Conservation (phyloP, 2,329 filamentous ascomycete genomes). For the Daldinia eschscholtzii region DNA sequence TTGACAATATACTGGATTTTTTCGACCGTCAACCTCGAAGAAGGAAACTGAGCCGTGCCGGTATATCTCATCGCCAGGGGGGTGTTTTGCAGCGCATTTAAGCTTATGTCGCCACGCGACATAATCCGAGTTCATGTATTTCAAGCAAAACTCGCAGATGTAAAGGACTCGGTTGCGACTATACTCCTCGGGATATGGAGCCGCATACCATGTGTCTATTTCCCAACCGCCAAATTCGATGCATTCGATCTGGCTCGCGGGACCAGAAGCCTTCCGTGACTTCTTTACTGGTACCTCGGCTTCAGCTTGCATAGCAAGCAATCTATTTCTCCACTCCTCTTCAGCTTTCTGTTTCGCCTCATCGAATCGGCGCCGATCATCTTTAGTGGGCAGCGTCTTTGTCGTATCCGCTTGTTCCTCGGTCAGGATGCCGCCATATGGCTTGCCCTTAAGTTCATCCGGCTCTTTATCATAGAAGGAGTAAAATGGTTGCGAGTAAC, state of each 20-base stretch:
- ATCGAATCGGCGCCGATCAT: constrained; percentile 89
- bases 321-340: constrained; percentile 84
- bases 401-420: constrained; percentile 92
- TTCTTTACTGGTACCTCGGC: constrained; percentile 73
- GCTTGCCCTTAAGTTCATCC: constrained; percentile 91
- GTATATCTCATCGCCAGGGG: constrained; percentile 97
- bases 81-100: constrained; percentile 96
- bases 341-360: constrained; percentile 91
- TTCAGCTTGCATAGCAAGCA: constrained; percentile 71
- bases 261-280: constrained; percentile 81
- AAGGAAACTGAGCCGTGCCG: constrained; percentile 91
- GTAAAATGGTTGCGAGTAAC: constrained; percentile 84
- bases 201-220: constrained; percentile 99
- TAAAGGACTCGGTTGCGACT: constrained; percentile 96
- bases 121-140: constrained; percentile 99
- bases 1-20: constrained; percentile 98
- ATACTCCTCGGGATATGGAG: constrained; percentile 98
- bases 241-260: constrained; percentile 96
- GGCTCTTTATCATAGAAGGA: constrained; percentile 90
- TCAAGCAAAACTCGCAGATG: constrained; percentile 98
- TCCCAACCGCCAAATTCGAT: constrained; percentile 98
- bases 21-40: constrained; percentile 96
- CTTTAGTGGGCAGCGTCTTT: constrained; percentile 83
- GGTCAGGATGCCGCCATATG: constrained; percentile 92
- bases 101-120: constrained; percentile 98